Evolutionary conservation across 2,329 filamentous ascomycete genomes (phyloP), one percentile per base, ranked within the genome.

Genomic region (Fusarium nodosum): DNA sequence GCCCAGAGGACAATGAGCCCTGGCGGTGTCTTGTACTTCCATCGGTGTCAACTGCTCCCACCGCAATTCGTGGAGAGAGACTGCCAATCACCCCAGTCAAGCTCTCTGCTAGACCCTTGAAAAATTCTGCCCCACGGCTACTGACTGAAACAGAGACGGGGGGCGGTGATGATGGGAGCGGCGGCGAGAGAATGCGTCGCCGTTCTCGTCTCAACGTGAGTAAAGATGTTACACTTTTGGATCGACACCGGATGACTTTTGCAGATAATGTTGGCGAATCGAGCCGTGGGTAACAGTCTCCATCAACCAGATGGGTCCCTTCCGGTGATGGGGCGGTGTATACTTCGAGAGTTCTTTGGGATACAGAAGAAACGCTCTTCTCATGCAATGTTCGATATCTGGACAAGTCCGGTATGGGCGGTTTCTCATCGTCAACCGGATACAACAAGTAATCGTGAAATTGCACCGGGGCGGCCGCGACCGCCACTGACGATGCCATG

Each of bases 361-460:
- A 72, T 10, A 57, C 39, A 41, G 77, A 75, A 24, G 78, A 79
- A 12, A 79, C 68, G 68, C 78, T 80, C 51, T 79, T 80, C 31
- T 78, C 79, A 7, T 78, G 74, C 24, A 80, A 72, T 33, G 55
- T 72, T 56, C 75, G 78, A 56, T 77, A 79, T 42, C 77, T 76
- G 7, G 79, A 80, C 12, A 70, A 60, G 18, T 70, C 50, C n/a
- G 64, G 57, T 41, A 55, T 64, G 11, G 68, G 72, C 22, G 72
- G 72, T 58, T 58, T 68, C 34, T 47, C 36, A 28, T 57, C 58
- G 38, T 66, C 41, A 30, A 60, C 50, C 15, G 59, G 66, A 30
- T 60, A 60, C 30, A 60, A 51, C 30, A 68, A 52, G 41, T 57
- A 62, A 30, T 68, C 60, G 42, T 68, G 58, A 44, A 72, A 70